These are phyloP conservation scores for Apiospora pterosperma DNA, from an alignment of 2,329 filamentous ascomycete genomes.

Conservation along the genomic window DNA sequence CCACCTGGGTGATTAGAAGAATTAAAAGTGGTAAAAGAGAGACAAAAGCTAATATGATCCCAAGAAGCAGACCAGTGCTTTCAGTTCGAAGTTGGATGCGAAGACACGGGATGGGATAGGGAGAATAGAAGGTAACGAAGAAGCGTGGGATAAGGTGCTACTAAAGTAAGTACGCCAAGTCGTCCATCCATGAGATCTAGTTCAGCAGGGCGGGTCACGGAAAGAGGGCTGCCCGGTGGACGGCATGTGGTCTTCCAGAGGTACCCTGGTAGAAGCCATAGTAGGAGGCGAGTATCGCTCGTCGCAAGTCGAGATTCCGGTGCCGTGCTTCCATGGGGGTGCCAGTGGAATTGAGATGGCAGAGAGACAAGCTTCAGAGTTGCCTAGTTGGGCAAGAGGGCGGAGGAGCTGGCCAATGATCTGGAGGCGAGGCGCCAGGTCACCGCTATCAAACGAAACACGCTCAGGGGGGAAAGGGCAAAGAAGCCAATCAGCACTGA, in stretches of 20 bases:
- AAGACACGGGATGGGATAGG: conserved; percentile 28
- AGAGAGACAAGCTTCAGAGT: not conserved
- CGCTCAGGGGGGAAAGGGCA: not conserved
- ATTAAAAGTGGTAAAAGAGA: conserved; percentile 31
- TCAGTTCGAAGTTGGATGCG: conserved; percentile 27
- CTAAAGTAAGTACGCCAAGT: conserved; percentile 16
- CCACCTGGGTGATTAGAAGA: conserved; percentile 19
- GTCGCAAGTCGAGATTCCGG: conserved; percentile 3
- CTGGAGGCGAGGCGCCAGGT: not conserved
- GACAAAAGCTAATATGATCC: conserved; percentile 31
- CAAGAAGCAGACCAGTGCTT: conserved; percentile 51
- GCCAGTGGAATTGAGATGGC: not conserved
- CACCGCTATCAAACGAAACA: conserved; percentile 1
- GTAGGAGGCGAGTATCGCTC: not conserved
- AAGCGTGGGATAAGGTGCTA: conserved; percentile 24
- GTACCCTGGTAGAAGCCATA: conserved; percentile 8
- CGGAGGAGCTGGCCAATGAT: not conserved
- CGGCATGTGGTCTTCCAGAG: conserved; percentile 17
- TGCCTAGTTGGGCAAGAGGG: not conserved
- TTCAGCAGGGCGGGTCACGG: conserved; percentile 23
- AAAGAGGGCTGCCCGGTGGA: conserved; percentile 25
- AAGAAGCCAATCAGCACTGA: not conserved
- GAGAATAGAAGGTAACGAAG: conserved; percentile 22
- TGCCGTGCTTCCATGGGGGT: not conserved
- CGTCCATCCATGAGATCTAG: conserved; percentile 12